phyloP scores from a whole-genome alignment of 805 yeast species.

The Isabelozyma pseudorhagii region DNA sequence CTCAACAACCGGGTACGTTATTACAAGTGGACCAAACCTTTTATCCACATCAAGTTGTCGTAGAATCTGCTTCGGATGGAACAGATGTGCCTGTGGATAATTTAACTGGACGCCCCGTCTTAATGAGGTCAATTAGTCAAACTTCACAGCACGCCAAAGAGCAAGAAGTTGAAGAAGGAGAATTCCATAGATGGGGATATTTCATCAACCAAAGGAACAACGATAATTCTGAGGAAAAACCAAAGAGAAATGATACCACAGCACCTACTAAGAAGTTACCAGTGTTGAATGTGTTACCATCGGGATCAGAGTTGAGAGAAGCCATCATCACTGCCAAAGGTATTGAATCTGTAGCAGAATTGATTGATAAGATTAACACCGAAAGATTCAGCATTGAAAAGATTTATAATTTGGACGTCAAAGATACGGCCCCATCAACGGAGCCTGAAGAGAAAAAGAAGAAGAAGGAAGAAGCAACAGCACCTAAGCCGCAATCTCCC shows the following conservation, averaged over 20 bases:
- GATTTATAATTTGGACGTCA: slow-evolving; percentile 33
- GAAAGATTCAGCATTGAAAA: slow-evolving; percentile 50
- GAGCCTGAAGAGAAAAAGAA: not conserved
- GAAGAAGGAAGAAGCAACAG: not conserved
- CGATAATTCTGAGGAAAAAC: slow-evolving; percentile 3
- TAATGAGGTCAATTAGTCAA: slow-evolving; percentile 61
- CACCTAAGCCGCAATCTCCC: not conserved
- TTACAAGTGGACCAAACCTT: slow-evolving; percentile 22
- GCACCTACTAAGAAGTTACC: slow-evolving; percentile 14
- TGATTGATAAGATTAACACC: slow-evolving; percentile 61
- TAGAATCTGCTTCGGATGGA: slow-evolving; percentile 57
- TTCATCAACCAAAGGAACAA: slow-evolving; percentile 63
- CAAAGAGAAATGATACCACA: slow-evolving; percentile 3
- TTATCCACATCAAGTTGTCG: slow-evolving; percentile 70
- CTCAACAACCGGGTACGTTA: slow-evolving; percentile 17
- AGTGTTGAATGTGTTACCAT: slow-evolving; percentile 42
- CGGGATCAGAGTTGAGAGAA: slow-evolving; percentile 53
- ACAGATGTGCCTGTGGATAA: slow-evolving; percentile 56
- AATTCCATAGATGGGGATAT: slow-evolving; percentile 81
- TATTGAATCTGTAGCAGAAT: slow-evolving; percentile 62
- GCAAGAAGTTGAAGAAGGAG: slow-evolving; percentile 91
- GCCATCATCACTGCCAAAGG: slow-evolving; percentile 75
- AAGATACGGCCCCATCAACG: not conserved
- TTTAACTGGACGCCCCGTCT: slow-evolving; percentile 68
- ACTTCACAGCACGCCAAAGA: slow-evolving; percentile 66